Evolutionary conservation across 1,139 yeast genomes (phyloP), one percentile per base, ranked within the genome.

Genomic region (Suhomyces ambrosiae): DNA sequence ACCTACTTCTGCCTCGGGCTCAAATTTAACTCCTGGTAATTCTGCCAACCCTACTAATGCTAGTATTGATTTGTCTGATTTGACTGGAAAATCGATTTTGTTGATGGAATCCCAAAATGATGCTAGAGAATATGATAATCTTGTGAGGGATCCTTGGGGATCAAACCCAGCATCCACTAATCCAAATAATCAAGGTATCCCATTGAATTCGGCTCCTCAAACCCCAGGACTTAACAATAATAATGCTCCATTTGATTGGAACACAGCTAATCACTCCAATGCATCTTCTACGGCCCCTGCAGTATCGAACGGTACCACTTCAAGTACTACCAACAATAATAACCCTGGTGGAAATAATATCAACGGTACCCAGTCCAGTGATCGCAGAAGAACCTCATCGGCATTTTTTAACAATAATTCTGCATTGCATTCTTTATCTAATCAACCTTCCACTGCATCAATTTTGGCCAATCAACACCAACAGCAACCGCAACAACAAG

Each of bases 41-140:
- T 15, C 44, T 27, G 42, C 44, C 18, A 33, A 21, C 26, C 31
- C 42, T 38, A 27, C 41, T 34, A 16, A 54, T 33, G 25, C 55
- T 27, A 42, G 47, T 11, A 61, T 66, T 33, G 70, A 66, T 45
- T 55, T 65, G 32, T 52, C 62, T 27, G 72, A 66, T 35, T 50
- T 63, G 27, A 54, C 77, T 12, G 83, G 83, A 2, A 79, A 79
- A 53, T 74, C 82, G 1, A 62, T 79, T 23, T 56, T 80, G 32
- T 47, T 79, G 46, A 68, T 76, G 79, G 84, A 79, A 45, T 65
- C 79, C 13, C 81, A 74, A 49, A 65, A 71, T 54, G 77, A 77
- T 53, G 72, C 75, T 33, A 64, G 79, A 49, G 75, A 75, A 49
- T 69, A 75, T 55, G 77, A 76, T 19, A 71, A 63, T 44, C 49